phyloP scores from a whole-genome alignment of 2,329 filamentous ascomycete genomes.

The Fusarium irregulare region DNA sequence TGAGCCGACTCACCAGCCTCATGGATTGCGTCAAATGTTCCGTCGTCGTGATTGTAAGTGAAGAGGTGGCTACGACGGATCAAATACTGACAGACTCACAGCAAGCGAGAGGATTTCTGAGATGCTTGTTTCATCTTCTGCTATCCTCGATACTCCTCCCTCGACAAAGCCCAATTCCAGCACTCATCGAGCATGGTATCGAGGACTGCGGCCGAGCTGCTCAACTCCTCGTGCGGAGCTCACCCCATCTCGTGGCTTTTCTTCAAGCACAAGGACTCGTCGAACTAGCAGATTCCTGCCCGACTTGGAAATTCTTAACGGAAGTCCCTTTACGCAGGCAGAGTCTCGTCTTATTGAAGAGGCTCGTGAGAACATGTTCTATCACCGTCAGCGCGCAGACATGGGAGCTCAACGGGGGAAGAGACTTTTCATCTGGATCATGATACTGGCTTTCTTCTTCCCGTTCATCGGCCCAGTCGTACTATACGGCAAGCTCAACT shows the following conservation, averaged over 20 bases:
- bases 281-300: slow-evolving; percentile 15
- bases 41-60: slow-evolving; percentile 38
- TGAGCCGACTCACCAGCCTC: slow-evolving; percentile 26
- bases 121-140: slow-evolving; percentile 43
- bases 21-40: slow-evolving; percentile 14
- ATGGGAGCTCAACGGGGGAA: slow-evolving; percentile 48
- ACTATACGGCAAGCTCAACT: slow-evolving; percentile 58
- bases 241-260: slow-evolving; percentile 42
- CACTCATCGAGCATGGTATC: slow-evolving; percentile 24
- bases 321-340: slow-evolving; percentile 45
- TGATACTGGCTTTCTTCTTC: slow-evolving; percentile 55
- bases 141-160: slow-evolving; percentile 39
- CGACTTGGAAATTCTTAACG: slow-evolving; percentile 14
- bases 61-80: not conserved
- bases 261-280: slow-evolving; percentile 37
- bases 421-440: slow-evolving; percentile 54
- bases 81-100: slow-evolving; percentile 14
- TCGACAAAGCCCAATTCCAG: slow-evolving; percentile 14
- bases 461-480: slow-evolving; percentile 61
- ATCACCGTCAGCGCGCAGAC: slow-evolving; percentile 45
- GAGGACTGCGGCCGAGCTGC: slow-evolving; percentile 12
- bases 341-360: slow-evolving; percentile 49
- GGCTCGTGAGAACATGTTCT: slow-evolving; percentile 47
- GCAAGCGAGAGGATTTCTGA: slow-evolving; percentile 40
- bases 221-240: slow-evolving; percentile 19